Conservation (phyloP, 805 yeast species). For the Isabelozyma pseudorhagii region DNA sequence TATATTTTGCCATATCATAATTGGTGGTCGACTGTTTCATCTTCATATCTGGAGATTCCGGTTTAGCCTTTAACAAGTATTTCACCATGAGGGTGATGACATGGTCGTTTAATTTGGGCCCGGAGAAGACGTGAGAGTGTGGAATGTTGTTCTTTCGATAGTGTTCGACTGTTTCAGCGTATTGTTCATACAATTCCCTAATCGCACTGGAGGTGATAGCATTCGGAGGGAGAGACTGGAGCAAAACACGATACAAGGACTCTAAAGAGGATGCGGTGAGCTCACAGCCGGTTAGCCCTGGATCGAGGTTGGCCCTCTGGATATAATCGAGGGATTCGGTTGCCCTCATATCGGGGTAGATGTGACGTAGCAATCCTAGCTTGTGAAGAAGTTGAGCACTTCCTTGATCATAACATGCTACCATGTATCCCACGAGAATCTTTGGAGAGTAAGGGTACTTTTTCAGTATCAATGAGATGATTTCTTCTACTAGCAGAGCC, state of each 20-base stretch:
- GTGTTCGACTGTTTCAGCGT: constrained; percentile 8
- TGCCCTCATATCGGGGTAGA: constrained; percentile 16
- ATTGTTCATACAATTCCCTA: constrained; percentile 16
- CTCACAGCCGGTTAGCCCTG: constrained; percentile 16
- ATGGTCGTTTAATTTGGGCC: constrained; percentile 11
- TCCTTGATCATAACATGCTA: constrained; percentile 19
- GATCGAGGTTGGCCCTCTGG: constrained; percentile 31
- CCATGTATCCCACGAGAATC: constrained; percentile 34
- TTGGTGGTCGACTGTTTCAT: constrained; percentile 2
- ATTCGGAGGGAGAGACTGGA: neutral
- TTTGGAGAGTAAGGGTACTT: constrained; percentile 31
- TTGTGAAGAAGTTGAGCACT: constrained; percentile 20
- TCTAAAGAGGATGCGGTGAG: neutral
- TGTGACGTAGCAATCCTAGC: constrained; percentile 20
- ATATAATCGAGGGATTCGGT: constrained; percentile 10
- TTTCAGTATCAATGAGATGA: constrained; percentile 25
- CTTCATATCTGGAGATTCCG: constrained; percentile 13
- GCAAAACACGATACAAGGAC: neutral
- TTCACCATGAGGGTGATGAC: constrained; percentile 20
- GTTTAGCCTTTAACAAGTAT: constrained; percentile 20
- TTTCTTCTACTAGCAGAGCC: constrained; percentile 21
- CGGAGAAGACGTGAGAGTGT: constrained; percentile 6
- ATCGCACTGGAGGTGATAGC: neutral
- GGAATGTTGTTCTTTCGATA: neutral
- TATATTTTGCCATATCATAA: constrained; percentile 24